phyloP scores from a whole-genome alignment of 2,329 filamentous ascomycete genomes.

The Paecilomyces niveus region DNA sequence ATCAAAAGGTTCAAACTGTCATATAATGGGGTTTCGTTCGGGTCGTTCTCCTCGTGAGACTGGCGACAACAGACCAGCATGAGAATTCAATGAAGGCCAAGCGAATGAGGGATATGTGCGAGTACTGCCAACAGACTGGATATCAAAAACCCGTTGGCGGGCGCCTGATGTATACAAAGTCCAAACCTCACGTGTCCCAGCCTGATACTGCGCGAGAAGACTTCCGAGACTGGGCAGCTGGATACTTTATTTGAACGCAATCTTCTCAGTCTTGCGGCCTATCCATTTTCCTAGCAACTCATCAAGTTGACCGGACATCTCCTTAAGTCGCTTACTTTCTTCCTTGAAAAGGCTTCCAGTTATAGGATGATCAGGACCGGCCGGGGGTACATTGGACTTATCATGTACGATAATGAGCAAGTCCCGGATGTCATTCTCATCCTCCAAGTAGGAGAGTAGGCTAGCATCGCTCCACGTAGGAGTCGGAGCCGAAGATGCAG shows the following conservation, averaged over 20 bases:
- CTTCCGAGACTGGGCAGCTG: not conserved
- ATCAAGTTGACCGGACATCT: slow-evolving; percentile 86
- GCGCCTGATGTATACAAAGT: too few relatives aligned
- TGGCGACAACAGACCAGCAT: not conserved
- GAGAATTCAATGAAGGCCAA: too few relatives aligned
- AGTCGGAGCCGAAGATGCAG: slow-evolving; percentile 48
- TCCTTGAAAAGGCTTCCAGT: slow-evolving; percentile 75
- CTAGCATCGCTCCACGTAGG: slow-evolving; percentile 80
- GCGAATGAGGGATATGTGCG: too few relatives aligned
- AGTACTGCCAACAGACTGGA: not conserved
- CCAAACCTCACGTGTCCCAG: too few relatives aligned
- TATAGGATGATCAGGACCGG: slow-evolving; percentile 76
- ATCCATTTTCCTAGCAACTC: slow-evolving; percentile 79
- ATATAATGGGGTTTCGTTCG: not conserved
- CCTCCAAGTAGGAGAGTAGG: slow-evolving; percentile 84
- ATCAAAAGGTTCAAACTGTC: slow-evolving; percentile 6
- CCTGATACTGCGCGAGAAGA: not conserved
- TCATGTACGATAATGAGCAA: slow-evolving; percentile 88
- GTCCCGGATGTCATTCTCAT: slow-evolving; percentile 80
- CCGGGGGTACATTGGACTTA: slow-evolving; percentile 73
- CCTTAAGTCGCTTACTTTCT: slow-evolving; percentile 75
- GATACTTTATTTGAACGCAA: slow-evolving; percentile 10
- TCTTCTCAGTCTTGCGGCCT: slow-evolving; percentile 32
- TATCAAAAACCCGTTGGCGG: too few relatives aligned
- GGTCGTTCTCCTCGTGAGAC: not conserved